phyloP scores from a whole-genome alignment of 2,329 filamentous ascomycete species.

The Trichoderma koningiopsis region DNA sequence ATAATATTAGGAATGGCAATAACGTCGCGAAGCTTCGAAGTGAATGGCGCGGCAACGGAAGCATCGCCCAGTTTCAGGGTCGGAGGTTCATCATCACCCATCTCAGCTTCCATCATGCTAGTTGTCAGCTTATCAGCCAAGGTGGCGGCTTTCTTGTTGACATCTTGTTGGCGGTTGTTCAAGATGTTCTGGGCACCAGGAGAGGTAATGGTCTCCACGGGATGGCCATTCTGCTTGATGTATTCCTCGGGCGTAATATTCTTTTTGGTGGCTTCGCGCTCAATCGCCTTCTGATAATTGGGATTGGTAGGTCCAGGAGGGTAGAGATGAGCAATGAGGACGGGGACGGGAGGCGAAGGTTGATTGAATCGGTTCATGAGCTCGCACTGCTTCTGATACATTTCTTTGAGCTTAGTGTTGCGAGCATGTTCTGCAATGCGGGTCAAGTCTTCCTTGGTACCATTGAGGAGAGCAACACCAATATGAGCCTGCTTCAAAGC shows the following conservation, averaged over 20 bases:
- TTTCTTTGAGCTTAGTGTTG: conserved; percentile 96
- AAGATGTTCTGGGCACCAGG: conserved; percentile 64
- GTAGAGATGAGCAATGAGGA: conserved; percentile 89
- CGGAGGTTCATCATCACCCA: conserved; percentile 87
- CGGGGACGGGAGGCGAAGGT: conserved; percentile 86
- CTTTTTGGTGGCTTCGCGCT: conserved; percentile 81
- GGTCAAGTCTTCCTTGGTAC: conserved; percentile 84
- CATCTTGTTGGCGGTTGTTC: conserved; percentile 64
- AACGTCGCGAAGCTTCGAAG: conserved; percentile 95
- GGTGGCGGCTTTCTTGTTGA: conserved; percentile 70
- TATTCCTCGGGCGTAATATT: conserved; percentile 64
- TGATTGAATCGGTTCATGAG: conserved; percentile 97
- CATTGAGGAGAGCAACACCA: conserved; percentile 93
- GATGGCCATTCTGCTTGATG: conserved; percentile 53
- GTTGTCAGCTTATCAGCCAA: conserved; percentile 85
- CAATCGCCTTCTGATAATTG: conserved; percentile 89
- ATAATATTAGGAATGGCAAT: conserved; percentile 98
- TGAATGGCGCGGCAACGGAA: conserved; percentile 95
- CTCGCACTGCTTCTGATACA: conserved; percentile 93
- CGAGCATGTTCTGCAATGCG: conserved; percentile 92
- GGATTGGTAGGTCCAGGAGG: conserved; percentile 89
- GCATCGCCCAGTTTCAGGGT: conserved; percentile 97
- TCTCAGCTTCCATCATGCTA: conserved; percentile 85
- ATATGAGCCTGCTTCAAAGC: conserved; percentile 98
- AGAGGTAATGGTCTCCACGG: conserved; percentile 66